Conservation (phyloP, 2,329 filamentous ascomycete genomes). For the Fusarium sp. region DNA sequence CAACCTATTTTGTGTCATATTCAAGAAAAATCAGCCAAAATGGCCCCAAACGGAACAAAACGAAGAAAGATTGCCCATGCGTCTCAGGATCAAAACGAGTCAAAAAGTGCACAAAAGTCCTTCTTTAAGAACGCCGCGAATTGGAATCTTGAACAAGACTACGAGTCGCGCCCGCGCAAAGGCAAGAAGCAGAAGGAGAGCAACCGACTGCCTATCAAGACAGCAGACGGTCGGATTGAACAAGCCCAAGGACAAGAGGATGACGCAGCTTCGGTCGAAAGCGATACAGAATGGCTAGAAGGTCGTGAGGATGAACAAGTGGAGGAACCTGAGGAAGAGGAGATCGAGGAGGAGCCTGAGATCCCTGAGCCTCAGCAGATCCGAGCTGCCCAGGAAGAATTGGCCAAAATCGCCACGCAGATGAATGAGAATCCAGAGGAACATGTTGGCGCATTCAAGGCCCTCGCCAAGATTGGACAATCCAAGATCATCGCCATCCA, state of each 20-base stretch:
- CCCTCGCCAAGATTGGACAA: conserved; percentile 77
- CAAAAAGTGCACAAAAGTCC: conserved; percentile 64
- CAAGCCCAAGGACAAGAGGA: conserved; percentile 66
- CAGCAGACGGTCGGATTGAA: conserved; percentile 78
- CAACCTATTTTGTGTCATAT: conserved; percentile 14
- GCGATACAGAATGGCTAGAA: conserved; percentile 73
- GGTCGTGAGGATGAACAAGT: conserved; percentile 66
- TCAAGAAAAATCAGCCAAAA: conserved; percentile 43
- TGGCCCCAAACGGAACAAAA: conserved; percentile 64
- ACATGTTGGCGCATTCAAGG: conserved; percentile 81
- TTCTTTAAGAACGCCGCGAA: conserved; percentile 80
- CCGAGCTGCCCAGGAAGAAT: conserved; percentile 87
- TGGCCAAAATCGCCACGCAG: conserved; percentile 82
- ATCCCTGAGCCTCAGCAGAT: conserved; percentile 84
- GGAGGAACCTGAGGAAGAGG: conserved; percentile 59
- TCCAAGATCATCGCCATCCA: conserved; percentile 78
- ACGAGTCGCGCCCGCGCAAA: conserved; percentile 83
- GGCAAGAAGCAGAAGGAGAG: conserved; percentile 79
- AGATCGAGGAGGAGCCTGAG: conserved; percentile 66
- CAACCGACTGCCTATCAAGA: conserved; percentile 87
- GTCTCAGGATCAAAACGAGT: conserved; percentile 47
- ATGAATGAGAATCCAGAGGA: conserved; percentile 96
- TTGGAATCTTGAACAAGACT: conserved; percentile 94
- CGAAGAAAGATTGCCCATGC: conserved; percentile 69
- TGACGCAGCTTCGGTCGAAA: conserved; percentile 68